These are phyloP conservation scores for Saccharomycopsis sp. DNA, from an alignment of 805 yeast genomes.

Conservation along the genomic window DNA sequence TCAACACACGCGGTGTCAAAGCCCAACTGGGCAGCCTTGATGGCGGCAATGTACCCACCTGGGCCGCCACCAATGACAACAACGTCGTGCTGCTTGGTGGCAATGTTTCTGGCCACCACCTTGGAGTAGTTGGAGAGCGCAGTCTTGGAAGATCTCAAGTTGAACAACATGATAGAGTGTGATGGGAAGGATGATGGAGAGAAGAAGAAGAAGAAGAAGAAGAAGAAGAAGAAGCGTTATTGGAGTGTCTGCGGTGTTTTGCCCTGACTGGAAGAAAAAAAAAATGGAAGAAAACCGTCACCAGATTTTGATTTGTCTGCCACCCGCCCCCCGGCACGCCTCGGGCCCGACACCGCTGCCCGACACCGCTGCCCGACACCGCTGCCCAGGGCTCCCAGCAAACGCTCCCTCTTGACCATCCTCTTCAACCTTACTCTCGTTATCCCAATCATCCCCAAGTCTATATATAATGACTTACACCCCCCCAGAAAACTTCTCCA, in stretches of 20 bases:
- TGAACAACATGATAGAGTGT: conserved; percentile 9
- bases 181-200: neutral
- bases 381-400: neutral
- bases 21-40: conserved; percentile 96
- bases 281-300: neutral
- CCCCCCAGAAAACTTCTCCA: conserved; percentile 88
- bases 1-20: conserved; percentile 93
- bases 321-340: too few species aligned
- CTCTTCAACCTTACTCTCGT: too few species aligned
- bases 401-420: too few species aligned
- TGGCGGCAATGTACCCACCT: conserved; percentile 99
- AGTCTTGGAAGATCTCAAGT: conserved; percentile 1
- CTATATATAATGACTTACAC: too few species aligned
- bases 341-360: neutral
- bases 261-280: neutral
- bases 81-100: conserved; percentile 66
- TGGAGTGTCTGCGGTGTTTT: neutral
- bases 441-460: too few species aligned
- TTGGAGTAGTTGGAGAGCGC: conserved; percentile 16
- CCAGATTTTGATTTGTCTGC: neutral
- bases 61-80: conserved; percentile 99
- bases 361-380: neutral
- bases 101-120: conserved; percentile 15
- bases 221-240: neutral
- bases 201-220: neutral